Conservation (phyloP, 441 rosid species). For the Adansonia grandidieri region DNA sequence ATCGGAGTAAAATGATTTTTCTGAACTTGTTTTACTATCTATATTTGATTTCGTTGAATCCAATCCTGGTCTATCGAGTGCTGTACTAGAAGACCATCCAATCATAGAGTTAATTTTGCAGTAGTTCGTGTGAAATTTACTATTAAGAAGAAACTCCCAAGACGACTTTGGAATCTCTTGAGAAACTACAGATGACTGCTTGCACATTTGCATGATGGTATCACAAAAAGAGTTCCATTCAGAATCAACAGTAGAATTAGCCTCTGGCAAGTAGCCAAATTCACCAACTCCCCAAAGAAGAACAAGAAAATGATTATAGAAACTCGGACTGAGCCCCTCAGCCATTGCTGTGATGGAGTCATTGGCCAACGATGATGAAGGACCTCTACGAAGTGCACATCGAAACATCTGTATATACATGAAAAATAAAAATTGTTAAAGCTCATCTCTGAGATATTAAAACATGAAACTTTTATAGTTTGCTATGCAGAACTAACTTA, state of each 20-base stretch:
- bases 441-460: conserved; percentile 6
- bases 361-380: conserved; percentile 81
- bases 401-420: conserved; percentile 68
- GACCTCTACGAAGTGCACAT: conserved; percentile 74
- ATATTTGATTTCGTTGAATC: conserved; percentile 41
- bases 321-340: conserved; percentile 75
- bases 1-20: conserved; percentile 52
- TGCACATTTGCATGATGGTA: conserved; percentile 67
- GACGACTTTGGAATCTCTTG: conserved; percentile 49
- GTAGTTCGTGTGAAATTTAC: conserved; percentile 83
- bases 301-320: conserved; percentile 74
- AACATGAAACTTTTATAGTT: background rate
- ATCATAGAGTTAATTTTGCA: conserved; percentile 46
- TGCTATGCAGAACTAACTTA: conserved; percentile 2
- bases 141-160: conserved; percentile 87
- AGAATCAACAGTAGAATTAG: conserved; percentile 55
- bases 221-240: conserved; percentile 83
- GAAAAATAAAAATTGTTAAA: conserved; percentile 15
- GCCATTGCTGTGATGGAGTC: conserved; percentile 93
- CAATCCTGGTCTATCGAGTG: conserved; percentile 38
- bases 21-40: conserved; percentile 45
- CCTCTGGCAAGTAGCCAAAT: conserved; percentile 52
- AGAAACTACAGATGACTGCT: conserved; percentile 48
- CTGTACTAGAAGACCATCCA: conserved; percentile 44
- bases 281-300: conserved; percentile 85